Evolutionary conservation across 768 basidiomycete species (phyloP), one percentile per base, ranked within the genome.

Genomic region (Leucocoprinus leucothites): DNA sequence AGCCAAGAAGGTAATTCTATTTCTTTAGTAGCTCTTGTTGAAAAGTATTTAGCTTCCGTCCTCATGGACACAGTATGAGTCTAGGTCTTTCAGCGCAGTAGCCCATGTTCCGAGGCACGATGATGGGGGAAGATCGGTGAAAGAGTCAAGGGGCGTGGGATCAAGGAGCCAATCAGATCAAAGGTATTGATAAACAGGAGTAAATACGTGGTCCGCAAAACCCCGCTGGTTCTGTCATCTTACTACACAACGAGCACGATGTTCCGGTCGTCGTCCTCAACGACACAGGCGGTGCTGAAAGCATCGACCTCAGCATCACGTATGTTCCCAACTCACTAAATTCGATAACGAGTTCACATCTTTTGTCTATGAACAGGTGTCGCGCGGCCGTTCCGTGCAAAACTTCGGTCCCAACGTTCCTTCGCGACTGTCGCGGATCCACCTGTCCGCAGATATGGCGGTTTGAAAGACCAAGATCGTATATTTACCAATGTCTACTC

Each of bases 401-500:
- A 72, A 68, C 64, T 69, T 40, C 63, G 69, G 59, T 66, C 67
- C 24, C 64, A 62, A 35, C 75, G 78, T 48, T 72, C 75, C 19
- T 71, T 94, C 60, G 92, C 91, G 43, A 92, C 91, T 7, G 84
- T 86, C 31, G 80, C 84, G 35, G 86, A 91, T 65, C 77, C 91
- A n/a, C 95, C 94, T 26, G 90, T 95, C 18, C 80, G 94, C 60
- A 84, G 83, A 58, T 96, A 98, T 65, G 96, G 96, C 22, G 95
- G 95, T 0, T 77, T 98, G 59, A 94, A 89, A 70, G 96, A 98
- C 74, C 91, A 94, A 65, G 91, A 93, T 70, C 84, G 91, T 45
- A 94, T 94, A 59, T 98, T 98, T 65, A 94, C 91, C 38, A 98
- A 97, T 69, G 84, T 84, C 1, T 96, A 88, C 66, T 87, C 82